phyloP scores from a whole-genome alignment of 164 flowering plant species.

The Paratinospora sagittata region DNA sequence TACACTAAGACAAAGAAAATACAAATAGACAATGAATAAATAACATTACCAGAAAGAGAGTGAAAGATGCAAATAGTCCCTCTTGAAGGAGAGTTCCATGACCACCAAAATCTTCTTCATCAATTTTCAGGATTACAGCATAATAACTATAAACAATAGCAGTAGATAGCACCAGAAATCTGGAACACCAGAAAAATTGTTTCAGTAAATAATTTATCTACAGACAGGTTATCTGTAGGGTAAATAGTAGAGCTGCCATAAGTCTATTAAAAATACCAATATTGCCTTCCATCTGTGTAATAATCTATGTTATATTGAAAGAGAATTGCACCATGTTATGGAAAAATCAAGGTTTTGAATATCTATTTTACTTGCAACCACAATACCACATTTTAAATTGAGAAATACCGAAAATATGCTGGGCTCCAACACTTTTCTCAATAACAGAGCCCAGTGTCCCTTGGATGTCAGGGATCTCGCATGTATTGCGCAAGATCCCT shows the following conservation, averaged over 20 bases:
- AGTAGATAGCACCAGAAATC: conserved; percentile 66
- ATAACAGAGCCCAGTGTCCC: too few species aligned
- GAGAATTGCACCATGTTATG: too few species aligned
- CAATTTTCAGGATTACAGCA: conserved; percentile 65
- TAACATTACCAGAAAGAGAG: conserved; percentile 76
- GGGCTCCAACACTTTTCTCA: too few species aligned
- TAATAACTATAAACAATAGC: conserved; percentile 77
- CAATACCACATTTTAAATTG: too few species aligned
- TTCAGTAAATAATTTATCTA: background rate
- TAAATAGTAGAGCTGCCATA: background rate
- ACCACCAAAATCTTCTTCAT: conserved; percentile 97
- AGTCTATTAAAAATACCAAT: background rate
- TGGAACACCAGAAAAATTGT: background rate
- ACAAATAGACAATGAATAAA: background rate
- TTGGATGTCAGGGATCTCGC: too few species aligned
- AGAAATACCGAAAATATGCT: too few species aligned
- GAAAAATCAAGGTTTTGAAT: too few species aligned
- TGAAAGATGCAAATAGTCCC: conserved; percentile 89
- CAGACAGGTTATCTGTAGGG: too few species aligned
- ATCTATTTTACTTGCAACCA: too few species aligned
- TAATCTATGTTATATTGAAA: too few species aligned
- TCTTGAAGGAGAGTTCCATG: conserved; percentile 94
- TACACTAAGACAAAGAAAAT: background rate
- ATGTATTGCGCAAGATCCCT: too few species aligned
- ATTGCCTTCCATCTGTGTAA: background rate